A percentile compares a stretch with the other conserved stretches of the same genome.
These are phyloP conservation scores for Chlorella sp. DNA, from an alignment of 139 green algal species.

Conservation along the genomic window DNA sequence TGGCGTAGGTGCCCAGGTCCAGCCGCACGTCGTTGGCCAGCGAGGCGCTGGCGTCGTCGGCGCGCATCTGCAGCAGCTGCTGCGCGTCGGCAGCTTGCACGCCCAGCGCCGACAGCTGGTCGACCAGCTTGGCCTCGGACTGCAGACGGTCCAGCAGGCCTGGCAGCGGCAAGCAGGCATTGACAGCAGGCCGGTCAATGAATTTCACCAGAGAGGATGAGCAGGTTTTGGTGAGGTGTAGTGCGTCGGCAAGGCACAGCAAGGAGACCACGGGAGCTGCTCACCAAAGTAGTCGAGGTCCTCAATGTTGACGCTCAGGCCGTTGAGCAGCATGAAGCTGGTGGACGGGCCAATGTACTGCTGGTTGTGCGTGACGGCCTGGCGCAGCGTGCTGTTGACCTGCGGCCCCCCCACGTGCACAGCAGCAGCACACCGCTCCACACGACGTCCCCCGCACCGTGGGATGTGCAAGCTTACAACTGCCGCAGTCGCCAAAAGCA, in stretches of 20 bases:
- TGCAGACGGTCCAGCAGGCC: constrained; percentile 49
- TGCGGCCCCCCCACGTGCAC: no score
- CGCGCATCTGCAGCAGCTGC: constrained; percentile 16
- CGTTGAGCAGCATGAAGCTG: constrained; percentile 76
- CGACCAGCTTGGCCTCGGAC: constrained; percentile 44
- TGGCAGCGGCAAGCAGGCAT: neutral
- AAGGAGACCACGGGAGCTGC: no score
- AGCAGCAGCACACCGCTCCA: no score
- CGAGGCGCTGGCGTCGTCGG: neutral
- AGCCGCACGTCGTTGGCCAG: neutral
- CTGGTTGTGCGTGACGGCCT: constrained; percentile 31
- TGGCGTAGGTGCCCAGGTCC: no score
- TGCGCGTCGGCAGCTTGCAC: constrained; percentile 23
- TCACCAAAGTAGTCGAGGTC: constrained; percentile 59
- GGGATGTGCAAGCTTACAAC: no score
- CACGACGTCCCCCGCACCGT: no score
- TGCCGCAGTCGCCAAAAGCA: no score
- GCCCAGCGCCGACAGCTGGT: constrained; percentile 31
- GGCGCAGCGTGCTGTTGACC: constrained; percentile 30
- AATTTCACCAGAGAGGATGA: neutral
- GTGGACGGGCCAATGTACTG: constrained; percentile 33
- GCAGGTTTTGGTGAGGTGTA: no score
- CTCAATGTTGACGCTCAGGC: constrained; percentile 51
- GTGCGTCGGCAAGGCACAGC: no score
- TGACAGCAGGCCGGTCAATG: neutral